Evolutionary conservation across 345 rosid genomes (phyloP).

Genomic region (Atalantia buxifolia): DNA sequence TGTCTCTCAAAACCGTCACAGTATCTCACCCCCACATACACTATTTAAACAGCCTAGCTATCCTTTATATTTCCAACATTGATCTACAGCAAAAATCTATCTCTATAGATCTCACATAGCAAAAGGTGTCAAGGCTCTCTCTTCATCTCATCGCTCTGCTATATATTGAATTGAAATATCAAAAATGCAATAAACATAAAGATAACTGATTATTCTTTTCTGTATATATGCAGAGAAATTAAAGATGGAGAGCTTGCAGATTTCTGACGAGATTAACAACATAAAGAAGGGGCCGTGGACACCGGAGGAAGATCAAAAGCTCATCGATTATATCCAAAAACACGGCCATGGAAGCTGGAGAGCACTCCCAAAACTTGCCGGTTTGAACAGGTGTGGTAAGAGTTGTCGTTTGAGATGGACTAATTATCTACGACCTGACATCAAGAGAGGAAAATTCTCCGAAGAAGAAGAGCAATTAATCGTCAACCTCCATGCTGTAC

Average conservation of each 20-base stretch:
- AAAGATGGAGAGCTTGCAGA: slow-evolving; percentile 41
- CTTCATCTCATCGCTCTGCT: background rate
- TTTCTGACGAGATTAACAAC: slow-evolving; percentile 40
- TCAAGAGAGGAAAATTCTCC: slow-evolving; percentile 70
- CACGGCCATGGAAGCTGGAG: slow-evolving; percentile 84
- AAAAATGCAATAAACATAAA: background rate
- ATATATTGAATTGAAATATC: background rate
- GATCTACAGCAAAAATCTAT: background rate
- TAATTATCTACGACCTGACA: slow-evolving; percentile 77
- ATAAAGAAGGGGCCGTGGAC: slow-evolving; percentile 83
- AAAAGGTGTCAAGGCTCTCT: slow-evolving; percentile 1
- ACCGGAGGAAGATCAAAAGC: slow-evolving; percentile 59
- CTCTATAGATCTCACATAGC: background rate
- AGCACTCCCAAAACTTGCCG: slow-evolving; percentile 69
- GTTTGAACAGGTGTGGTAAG: slow-evolving; percentile 75
- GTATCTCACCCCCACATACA: background rate
- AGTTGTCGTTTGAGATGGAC: slow-evolving; percentile 84
- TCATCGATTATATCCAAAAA: slow-evolving; percentile 46
- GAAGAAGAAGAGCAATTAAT: slow-evolving; percentile 70
- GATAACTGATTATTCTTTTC: background rate
- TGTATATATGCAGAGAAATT: slow-evolving; percentile 6
- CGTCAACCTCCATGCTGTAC: slow-evolving; percentile 61
- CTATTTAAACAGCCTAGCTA: slow-evolving; percentile 23
- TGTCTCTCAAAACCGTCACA: background rate
- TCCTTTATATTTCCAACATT: slow-evolving; percentile 1